Evolutionary conservation across 306 rosid genomes (phyloP), one percentile per base, ranked within the genome.

Genomic region (Rosa lucieae): DNA sequence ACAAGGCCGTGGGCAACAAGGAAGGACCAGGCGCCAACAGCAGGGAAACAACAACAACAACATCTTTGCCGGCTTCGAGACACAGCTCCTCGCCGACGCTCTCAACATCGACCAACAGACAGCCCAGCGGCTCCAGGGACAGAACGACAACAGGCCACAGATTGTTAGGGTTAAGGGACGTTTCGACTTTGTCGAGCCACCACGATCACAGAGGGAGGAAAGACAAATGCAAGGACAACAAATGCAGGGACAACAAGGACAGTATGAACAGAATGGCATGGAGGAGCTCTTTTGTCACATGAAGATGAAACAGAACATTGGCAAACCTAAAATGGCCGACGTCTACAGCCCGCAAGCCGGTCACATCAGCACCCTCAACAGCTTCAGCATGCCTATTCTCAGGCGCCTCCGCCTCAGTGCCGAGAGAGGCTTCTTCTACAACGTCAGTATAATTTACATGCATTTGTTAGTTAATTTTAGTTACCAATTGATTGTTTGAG

Each of bases 151-250:
- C 4, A 82, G 92, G 43, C 73, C 75, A 47, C 75, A 61, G 76
- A 91, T 93, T 2, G 70, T 90, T 0, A 85, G 26, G 81, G 93
- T 91, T 5, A 23, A 77, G 69, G 82, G 79, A 0, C 29, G 39
- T 0, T 82, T 91, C 14, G 62, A 77, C 23, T 46, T 89, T 12
- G 51, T 89, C 13, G 78, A 78, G 69, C 94, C 98, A 3, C 80
- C 77, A 15, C 1, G 77, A 40, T 66, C 78, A 3, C 23, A 35
- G 3, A 56, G 79, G 3, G 79, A 65, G 70, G 70, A 65, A 15
- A 65, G 70, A 35, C 70, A 65, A 35, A 35, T 26, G 0, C 58
- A 40, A 23, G 62, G 23, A 5, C 44, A 44, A n/a, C n/a, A 3
- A n/a, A 18, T 1, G 10, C 61, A 8, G 61, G 44, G 10, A 15